Percentiles rank a stretch among this genome's conserved stretches.
These are phyloP conservation scores for Backusella morwellensis DNA, from an alignment of 192 early-diverging fungal species.

Conservation along the genomic window DNA sequence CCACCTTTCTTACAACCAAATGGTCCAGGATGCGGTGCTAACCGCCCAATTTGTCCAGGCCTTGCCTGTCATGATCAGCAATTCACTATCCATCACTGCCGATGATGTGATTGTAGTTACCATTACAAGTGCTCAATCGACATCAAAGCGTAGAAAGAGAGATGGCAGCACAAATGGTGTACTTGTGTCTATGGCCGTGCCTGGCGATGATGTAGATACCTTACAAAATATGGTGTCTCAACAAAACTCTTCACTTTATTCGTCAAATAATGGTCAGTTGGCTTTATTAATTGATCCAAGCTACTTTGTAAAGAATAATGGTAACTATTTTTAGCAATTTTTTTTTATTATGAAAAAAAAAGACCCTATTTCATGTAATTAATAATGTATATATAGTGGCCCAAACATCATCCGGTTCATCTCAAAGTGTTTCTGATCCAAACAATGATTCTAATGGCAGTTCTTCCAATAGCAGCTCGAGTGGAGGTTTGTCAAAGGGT, in stretches of 20 bases:
- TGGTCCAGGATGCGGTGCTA: conserved; percentile 29
- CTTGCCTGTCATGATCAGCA: conserved; percentile 21
- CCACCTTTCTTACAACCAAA: conserved; percentile 24
- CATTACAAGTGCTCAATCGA: conserved; percentile 7
- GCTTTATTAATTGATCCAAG: conserved; percentile 24
- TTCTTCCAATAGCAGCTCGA: neutral
- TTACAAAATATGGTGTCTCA: conserved; percentile 14
- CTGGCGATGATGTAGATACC: neutral
- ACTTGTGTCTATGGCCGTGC: conserved; percentile 30
- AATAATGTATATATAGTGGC: neutral
- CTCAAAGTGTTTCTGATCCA: conserved; percentile 11
- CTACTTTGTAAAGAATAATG: conserved; percentile 9
- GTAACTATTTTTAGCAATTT: neutral
- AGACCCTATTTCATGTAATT: neutral
- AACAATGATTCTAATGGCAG: neutral
- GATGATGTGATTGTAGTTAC: conserved; percentile 33
- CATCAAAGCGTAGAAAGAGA: neutral
- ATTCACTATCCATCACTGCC: conserved; percentile 1
- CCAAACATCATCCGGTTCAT: neutral
- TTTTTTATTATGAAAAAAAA: neutral
- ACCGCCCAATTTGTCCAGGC: conserved; percentile 29
- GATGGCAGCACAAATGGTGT: neutral
- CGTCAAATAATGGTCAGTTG: conserved; percentile 21
- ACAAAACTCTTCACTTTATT: conserved; percentile 10
- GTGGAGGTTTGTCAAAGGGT: conserved; percentile 25